Base-by-base conservation (phyloP, 2,329 filamentous ascomycete genomes). In the Didymella sp. region DNA sequence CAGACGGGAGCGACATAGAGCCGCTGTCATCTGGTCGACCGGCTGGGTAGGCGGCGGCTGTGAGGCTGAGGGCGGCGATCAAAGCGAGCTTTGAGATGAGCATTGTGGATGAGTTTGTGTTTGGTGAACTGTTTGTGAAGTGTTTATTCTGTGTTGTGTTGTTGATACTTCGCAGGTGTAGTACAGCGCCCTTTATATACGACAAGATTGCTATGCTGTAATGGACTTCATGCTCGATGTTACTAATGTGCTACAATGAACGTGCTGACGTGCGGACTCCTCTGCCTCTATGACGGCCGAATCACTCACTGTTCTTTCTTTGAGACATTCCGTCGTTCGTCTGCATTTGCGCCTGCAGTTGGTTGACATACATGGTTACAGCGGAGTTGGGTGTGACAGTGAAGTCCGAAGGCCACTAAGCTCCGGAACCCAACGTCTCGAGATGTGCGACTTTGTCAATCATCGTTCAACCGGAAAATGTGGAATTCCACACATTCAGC, bases 31-130 rank as follows among this genome's bases (percentile, higher is more conserved):
- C 47, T 2, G 15, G 25, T 15, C 19, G 15, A 21, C 37, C 19
- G 13, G 25, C 6, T 6, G 47, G 47, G 6, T 41, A 41, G 11
- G 47, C 47, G 9, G 25, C 15, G 19, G 37, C 47, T 42, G 47
- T 50, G n/a, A 42, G 35, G 17, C 47, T 19, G 37, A 50, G 35
- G 24, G 47, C 47, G 3, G 37, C 13, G 37, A 50, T 25, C n/a
- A 50, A 15, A 7, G 21, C 11, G 37, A 50, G 17, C 25, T 41
- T 41, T 21, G 47, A 50, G 28, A 50, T 50, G 25, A n/a, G 47
- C 47, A 50, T 50, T 2, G 35, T 25, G n/a, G 24, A 19, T 15
- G 12, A 5, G 25, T 19, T 17, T 11, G 6, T 37, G 8, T 28
- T 25, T 22, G 11, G 24, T 15, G 21, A 21, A 17, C 3, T n/a